A percentile compares a stretch with the other conserved stretches of the same genome.
Conservation (phyloP, 2,329 filamentous ascomycete species). For the Exophiala oligosperma region DNA sequence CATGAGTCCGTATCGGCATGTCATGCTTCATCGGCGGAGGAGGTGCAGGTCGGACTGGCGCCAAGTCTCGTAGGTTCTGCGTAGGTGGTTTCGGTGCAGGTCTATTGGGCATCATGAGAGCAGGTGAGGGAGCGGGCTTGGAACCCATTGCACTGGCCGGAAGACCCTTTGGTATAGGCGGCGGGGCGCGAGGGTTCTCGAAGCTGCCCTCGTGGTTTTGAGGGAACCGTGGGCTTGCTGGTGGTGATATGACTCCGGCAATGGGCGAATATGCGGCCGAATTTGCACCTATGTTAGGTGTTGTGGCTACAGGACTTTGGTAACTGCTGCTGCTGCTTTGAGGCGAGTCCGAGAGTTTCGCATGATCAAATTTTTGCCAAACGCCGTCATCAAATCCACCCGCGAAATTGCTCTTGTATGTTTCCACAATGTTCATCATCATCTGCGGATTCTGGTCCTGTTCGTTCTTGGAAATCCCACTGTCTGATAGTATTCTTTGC, state of each 20-base stretch:
- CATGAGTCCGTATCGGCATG: constrained; percentile 15
- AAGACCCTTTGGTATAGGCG: constrained; percentile 69
- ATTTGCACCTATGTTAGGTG: constrained; percentile 41
- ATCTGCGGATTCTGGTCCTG: constrained; percentile 94
- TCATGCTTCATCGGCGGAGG: constrained; percentile 29
- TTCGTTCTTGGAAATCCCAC: constrained; percentile 93
- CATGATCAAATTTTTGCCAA: constrained; percentile 95
- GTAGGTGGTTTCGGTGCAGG: constrained; percentile 85
- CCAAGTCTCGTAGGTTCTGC: constrained; percentile 35
- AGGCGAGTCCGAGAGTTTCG: constrained; percentile 53
- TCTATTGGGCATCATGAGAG: constrained; percentile 70
- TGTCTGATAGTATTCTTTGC: constrained; percentile 93
- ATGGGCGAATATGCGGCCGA: constrained; percentile 53
- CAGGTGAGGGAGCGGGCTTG: constrained; percentile 51
- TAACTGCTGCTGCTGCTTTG: constrained; percentile 23
- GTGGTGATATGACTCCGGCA: constrained; percentile 68
- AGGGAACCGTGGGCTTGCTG: constrained; percentile 82
- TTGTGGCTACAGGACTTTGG: constrained; percentile 25
- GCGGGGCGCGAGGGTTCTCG: constrained; percentile 91
- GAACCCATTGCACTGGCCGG: constrained; percentile 41
- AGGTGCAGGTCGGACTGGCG: constrained; percentile 43
- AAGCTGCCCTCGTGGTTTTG: constrained; percentile 91
- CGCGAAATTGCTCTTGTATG: constrained; percentile 90
- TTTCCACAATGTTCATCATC: constrained; percentile 91
- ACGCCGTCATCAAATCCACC: constrained; percentile 75